These are phyloP conservation scores for Dipodascopsis tothii DNA, from an alignment of 805 yeast genomes.

Conservation along the genomic window DNA sequence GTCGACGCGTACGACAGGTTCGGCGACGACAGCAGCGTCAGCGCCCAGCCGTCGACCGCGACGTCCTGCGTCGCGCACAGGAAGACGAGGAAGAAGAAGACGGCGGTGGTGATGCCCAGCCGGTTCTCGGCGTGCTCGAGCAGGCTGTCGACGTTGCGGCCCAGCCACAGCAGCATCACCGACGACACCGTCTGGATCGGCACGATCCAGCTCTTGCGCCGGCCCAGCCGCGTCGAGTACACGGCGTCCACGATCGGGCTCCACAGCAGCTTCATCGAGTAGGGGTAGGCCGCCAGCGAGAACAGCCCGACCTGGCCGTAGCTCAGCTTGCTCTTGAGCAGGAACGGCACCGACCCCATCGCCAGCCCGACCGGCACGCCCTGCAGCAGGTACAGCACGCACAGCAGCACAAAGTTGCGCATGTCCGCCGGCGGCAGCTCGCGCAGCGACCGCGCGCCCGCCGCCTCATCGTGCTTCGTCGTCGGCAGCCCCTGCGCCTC, in stretches of 20 bases:
- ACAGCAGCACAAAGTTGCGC: slow-evolving; percentile 65
- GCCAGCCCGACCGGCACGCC: slow-evolving; percentile 97
- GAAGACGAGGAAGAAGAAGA: slow-evolving; percentile 71
- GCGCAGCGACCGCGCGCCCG: slow-evolving; percentile 17
- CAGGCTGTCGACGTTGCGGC: slow-evolving; percentile 46
- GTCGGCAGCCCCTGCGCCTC: slow-evolving; percentile 6
- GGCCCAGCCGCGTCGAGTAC: slow-evolving; percentile 59
- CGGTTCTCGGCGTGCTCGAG: slow-evolving; percentile 39
- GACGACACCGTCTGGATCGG: slow-evolving; percentile 68
- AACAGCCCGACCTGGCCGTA: slow-evolving; percentile 88
- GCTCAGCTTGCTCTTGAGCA: slow-evolving; percentile 71
- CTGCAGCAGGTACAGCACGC: slow-evolving; percentile 72
- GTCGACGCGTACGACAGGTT: slow-evolving; percentile 89
- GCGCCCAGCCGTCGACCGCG: slow-evolving; percentile 98
- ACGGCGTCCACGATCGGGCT: slow-evolving; percentile 92
- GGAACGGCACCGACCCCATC: slow-evolving; percentile 87
- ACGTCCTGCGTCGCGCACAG: slow-evolving; percentile 96
- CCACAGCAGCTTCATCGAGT: slow-evolving; percentile 87
- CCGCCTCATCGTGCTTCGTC: slow-evolving; percentile 5
- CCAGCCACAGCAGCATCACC: slow-evolving; percentile 55
- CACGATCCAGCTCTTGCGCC: slow-evolving; percentile 88
- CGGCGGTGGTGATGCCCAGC: slow-evolving; percentile 51
- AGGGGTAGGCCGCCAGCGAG: slow-evolving; percentile 89
- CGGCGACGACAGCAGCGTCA: slow-evolving; percentile 70
- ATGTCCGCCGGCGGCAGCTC: slow-evolving; percentile 43